These are phyloP conservation scores for Periconia sp. DNA, from an alignment of 2,329 filamentous ascomycete genomes.

Conservation along the genomic window DNA sequence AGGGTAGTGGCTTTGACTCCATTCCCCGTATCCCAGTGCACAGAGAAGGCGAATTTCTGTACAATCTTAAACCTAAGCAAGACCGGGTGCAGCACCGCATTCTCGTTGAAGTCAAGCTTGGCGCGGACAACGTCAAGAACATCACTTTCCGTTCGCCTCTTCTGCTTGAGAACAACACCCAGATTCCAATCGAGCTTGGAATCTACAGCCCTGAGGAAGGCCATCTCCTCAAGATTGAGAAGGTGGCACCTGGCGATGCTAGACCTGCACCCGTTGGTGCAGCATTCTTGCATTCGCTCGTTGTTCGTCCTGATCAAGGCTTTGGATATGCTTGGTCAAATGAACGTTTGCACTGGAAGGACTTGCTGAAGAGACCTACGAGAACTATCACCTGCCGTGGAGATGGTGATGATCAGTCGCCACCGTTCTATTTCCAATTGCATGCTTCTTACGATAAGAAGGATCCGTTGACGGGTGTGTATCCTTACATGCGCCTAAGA, in stretches of 20 bases:
- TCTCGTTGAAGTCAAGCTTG: conserved; percentile 88
- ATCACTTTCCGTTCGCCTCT: conserved; percentile 94
- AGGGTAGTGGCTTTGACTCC: conserved; percentile 92
- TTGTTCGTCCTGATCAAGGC: conserved; percentile 90
- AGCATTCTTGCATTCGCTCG: conserved; percentile 84
- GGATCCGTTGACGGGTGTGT: conserved; percentile 81
- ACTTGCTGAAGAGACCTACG: conserved; percentile 82
- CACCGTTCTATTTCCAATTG: conserved; percentile 95
- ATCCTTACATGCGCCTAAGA: conserved; percentile 93
- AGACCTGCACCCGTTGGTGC: conserved; percentile 91
- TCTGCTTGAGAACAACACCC: conserved; percentile 92
- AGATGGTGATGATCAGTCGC: conserved; percentile 76
- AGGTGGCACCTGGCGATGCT: conserved; percentile 89
- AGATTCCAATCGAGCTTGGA: conserved; percentile 93
- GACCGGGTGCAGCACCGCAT: conserved; percentile 86
- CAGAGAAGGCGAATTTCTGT: conserved; percentile 92
- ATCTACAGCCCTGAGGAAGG: conserved; percentile 88
- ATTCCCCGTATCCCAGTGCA: conserved; percentile 88
- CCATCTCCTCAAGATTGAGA: conserved; percentile 95
- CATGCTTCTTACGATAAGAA: conserved; percentile 84
- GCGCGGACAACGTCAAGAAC: conserved; percentile 96
- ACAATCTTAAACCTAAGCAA: conserved; percentile 85
- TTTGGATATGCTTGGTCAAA: conserved; percentile 97
- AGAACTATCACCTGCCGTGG: conserved; percentile 87
- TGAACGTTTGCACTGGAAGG: conserved; percentile 90